phyloP scores from a whole-genome alignment of 192 early-diverging fungal genomes.

The Coemansia sp. region DNA sequence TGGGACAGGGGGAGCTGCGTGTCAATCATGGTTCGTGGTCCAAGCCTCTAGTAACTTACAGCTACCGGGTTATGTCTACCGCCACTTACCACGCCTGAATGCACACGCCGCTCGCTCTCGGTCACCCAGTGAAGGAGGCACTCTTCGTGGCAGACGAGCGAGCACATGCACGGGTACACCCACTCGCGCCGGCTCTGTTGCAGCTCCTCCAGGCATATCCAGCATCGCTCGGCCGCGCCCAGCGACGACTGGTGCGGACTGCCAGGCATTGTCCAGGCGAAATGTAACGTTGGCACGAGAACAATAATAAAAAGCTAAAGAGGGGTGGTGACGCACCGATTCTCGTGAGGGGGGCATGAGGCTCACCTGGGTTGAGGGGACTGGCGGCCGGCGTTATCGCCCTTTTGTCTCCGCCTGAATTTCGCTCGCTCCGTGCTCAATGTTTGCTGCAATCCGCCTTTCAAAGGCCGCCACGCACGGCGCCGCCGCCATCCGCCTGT shows the following conservation, averaged over 20 bases:
- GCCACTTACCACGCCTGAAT: constrained; percentile 37
- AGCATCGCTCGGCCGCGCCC: constrained; percentile 47
- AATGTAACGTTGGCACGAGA: background rate
- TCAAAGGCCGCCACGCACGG: background rate
- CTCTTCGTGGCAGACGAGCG: constrained; percentile 71
- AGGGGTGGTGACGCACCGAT: too few species aligned
- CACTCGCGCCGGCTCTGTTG: constrained; percentile 55
- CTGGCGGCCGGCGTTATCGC: too few species aligned
- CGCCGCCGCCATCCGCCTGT: constrained; percentile 9
- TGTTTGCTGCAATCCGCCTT: background rate
- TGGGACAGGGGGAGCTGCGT: too few species aligned
- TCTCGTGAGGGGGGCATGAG: too few species aligned
- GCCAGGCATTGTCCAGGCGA: background rate
- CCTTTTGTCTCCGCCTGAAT: too few species aligned
- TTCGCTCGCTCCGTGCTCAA: constrained; percentile 1
- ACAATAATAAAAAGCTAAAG: too few species aligned
- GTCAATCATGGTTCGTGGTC: too few species aligned
- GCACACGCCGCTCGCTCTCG: constrained; percentile 53
- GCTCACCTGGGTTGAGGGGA: too few species aligned
- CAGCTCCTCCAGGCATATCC: constrained; percentile 74
- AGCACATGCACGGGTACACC: constrained; percentile 67
- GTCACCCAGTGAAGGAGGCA: constrained; percentile 71
- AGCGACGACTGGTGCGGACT: too few species aligned
- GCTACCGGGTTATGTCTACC: too few species aligned
- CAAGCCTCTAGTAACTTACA: too few species aligned